A percentile compares a stretch with the other conserved stretches of the same genome.
phyloP scores from a whole-genome alignment of 768 basidiomycete genomes.

The Pilatotrama ljubarskyi region DNA sequence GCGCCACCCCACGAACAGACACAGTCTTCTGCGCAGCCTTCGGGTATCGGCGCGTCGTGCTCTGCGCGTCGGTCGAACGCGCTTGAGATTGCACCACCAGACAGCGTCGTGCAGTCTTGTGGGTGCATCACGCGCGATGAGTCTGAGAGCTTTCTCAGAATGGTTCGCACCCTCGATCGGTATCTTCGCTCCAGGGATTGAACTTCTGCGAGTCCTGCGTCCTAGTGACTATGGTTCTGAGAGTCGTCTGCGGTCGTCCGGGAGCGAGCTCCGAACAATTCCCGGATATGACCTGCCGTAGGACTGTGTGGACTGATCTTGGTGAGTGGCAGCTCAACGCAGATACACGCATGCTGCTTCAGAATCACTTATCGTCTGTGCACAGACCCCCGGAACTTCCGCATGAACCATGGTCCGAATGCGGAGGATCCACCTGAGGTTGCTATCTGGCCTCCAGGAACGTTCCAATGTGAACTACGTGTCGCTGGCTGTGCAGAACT shows the following conservation, averaged over 20 bases:
- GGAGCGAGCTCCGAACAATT: conserved; percentile 7
- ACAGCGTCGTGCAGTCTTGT: neutral
- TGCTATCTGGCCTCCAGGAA: conserved; percentile 14
- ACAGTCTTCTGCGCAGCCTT: neutral
- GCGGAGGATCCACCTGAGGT: conserved; percentile 8
- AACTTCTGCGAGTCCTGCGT: neutral
- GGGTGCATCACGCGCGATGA: conserved; percentile 2
- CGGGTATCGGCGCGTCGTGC: conserved; percentile 9
- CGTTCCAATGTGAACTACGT: conserved; percentile 7
- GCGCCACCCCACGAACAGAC: neutral
- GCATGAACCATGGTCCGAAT: conserved; percentile 8
- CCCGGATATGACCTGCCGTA: conserved; percentile 8
- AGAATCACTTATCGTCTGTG: conserved; percentile 11
- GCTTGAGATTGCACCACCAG: neutral
- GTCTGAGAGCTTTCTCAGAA: neutral
- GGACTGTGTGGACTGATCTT: conserved; percentile 4
- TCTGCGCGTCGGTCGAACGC: neutral
- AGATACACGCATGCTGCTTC: conserved; percentile 8
- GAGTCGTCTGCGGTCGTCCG: neutral
- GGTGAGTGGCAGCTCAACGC: conserved; percentile 9
- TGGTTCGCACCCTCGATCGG: conserved; percentile 5
- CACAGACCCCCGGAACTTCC: conserved; percentile 13
- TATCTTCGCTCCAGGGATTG: neutral
- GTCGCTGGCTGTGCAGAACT: conserved; percentile 1
- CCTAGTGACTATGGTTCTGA: conserved; percentile 5